Conservation (phyloP, 176 grass and related monocot species). For the barley (Hordeum vulgare) region MorexV3_pseudomolecules_assembly NC_058522.1:537648829-537649328, state of each 20-base stretch:
- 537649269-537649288: constrained; percentile 47
- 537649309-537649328: constrained; percentile 16
- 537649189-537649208: background rate
- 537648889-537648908: background rate
- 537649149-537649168: background rate
- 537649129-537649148: background rate
- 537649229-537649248: constrained; percentile 33
- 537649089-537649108: background rate
- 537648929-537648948: too few species aligned
- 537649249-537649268: background rate
- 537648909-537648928: too few species aligned
- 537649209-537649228: constrained; percentile 19
- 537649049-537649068: background rate
- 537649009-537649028: too few species aligned
- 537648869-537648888: constrained; percentile 25
- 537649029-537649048: too few species aligned
- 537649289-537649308: constrained; percentile 55
- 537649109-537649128: constrained; percentile 10
- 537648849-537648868: constrained; percentile 6
- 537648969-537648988: too few species aligned
- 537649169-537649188: background rate
- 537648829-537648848: background rate
- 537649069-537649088: background rate
- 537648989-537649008: too few species aligned
- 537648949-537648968: too few species aligned